Evolutionary conservation across 2,329 filamentous ascomycete genomes (phyloP).

Genomic region (Fusarium burgessii): DNA sequence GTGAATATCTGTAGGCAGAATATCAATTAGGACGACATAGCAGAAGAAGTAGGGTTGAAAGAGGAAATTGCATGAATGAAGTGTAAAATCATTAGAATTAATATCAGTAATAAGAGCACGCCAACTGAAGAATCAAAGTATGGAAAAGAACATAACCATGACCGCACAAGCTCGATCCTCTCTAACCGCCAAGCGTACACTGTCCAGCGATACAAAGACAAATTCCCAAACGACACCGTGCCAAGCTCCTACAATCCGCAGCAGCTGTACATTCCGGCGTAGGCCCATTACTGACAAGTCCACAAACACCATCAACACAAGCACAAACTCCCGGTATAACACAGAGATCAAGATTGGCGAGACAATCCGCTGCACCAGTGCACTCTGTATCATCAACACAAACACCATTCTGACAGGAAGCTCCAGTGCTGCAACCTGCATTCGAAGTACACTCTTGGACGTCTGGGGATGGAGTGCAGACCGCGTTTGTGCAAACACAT

Average conservation of each 20-base stretch:
- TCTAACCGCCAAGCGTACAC: not conserved
- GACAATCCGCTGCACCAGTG: not conserved
- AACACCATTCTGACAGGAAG: not conserved
- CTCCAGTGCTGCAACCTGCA: not conserved
- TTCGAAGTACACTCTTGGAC: not conserved
- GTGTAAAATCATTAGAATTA: not conserved
- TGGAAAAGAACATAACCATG: not conserved
- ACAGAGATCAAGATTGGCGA: not conserved
- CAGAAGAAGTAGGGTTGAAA: fast-evolving
- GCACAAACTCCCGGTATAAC: not conserved
- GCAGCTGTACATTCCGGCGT: not conserved
- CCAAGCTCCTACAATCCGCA: not conserved
- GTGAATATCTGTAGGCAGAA: too few species aligned
- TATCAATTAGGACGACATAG: too few species aligned
- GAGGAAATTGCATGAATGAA: too few species aligned
- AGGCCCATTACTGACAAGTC: not conserved
- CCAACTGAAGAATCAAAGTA: not conserved
- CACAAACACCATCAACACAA: slow-evolving; percentile 1
- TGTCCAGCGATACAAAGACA: slow-evolving; percentile 3
- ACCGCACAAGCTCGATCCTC: fast-evolving
- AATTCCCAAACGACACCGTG: not conserved
- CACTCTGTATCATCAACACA: slow-evolving; percentile 4
- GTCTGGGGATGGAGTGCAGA: not conserved
- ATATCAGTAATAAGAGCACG: not conserved
- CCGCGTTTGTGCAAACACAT: slow-evolving; percentile 9